These are phyloP conservation scores for Nakazawaea holstii DNA, from an alignment of 805 yeast genomes.

Conservation along the genomic window DNA sequence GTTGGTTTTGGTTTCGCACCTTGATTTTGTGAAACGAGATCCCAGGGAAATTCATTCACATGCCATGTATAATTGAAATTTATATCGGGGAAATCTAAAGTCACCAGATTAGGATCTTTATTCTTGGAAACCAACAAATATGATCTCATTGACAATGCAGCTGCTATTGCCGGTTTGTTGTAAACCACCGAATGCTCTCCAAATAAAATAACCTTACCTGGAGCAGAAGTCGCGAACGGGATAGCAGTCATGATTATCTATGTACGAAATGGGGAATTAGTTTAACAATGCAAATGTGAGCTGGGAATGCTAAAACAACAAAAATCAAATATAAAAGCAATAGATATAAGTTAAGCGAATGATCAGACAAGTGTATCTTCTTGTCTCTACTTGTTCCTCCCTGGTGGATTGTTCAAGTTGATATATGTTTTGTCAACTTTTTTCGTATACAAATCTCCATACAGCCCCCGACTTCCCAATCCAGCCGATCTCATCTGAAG, in stretches of 20 bases:
- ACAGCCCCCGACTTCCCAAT: not conserved
- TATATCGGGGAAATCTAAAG: constrained; percentile 82
- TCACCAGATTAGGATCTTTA: constrained; percentile 35
- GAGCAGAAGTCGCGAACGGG: constrained; percentile 83
- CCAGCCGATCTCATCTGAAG: not conserved
- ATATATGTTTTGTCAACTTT: not conserved
- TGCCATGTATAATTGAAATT: constrained; percentile 62
- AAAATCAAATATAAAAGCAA: too few relatives aligned
- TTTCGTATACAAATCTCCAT: not conserved
- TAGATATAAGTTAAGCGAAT: too few relatives aligned
- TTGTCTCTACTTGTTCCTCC: too few relatives aligned
- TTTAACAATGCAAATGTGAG: too few relatives aligned
- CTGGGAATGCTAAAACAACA: too few relatives aligned
- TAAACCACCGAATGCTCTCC: constrained; percentile 98
- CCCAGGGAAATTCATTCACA: constrained; percentile 58
- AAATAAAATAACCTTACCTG: constrained; percentile 92
- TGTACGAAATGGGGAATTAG: too few relatives aligned
- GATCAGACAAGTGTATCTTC: too few relatives aligned
- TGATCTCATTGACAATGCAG: constrained; percentile 83
- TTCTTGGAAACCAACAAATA: constrained; percentile 61
- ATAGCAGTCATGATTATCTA: constrained; percentile 3
- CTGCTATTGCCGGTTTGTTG: constrained; percentile 92
- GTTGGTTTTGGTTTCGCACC: constrained; percentile 23
- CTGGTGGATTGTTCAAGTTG: not conserved
- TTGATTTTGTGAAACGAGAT: constrained; percentile 20